phyloP scores from a whole-genome alignment of 345 rosid species.

The Trapa incisa region DNA sequence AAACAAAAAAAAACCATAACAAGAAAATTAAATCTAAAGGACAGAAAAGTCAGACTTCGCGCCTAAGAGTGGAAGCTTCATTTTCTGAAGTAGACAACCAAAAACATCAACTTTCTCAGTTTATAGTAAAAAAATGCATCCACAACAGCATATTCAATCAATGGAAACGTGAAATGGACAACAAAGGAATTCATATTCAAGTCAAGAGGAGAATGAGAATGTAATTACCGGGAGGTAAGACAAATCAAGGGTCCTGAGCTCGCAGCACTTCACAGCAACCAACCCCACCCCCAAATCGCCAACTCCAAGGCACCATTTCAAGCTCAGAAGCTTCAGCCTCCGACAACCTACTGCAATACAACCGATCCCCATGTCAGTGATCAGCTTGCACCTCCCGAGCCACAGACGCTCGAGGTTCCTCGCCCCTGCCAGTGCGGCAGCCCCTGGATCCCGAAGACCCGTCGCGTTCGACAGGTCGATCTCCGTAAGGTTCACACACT shows the following conservation, averaged over 20 bases:
- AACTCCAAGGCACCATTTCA: slow-evolving; percentile 61
- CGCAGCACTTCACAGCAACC: slow-evolving; percentile 55
- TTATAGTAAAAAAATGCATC: background rate
- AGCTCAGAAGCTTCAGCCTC: slow-evolving; percentile 42
- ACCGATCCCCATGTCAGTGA: slow-evolving; percentile 61
- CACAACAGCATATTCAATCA: background rate
- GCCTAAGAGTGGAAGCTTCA: background rate
- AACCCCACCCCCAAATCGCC: slow-evolving; percentile 55
- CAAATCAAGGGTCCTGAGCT: slow-evolving; percentile 47
- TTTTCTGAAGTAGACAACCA: background rate
- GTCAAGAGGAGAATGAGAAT: background rate
- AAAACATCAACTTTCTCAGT: background rate
- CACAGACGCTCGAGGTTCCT: slow-evolving; percentile 47
- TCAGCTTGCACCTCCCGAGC: slow-evolving; percentile 53
- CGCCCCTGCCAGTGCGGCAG: slow-evolving; percentile 43
- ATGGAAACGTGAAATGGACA: background rate
- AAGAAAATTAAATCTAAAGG: background rate
- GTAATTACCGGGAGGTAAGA: slow-evolving; percentile 51
- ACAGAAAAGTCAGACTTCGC: background rate
- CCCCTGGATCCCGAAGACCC: slow-evolving; percentile 36
- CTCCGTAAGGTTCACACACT: slow-evolving; percentile 36
- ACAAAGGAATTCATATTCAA: background rate
- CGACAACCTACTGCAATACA: slow-evolving; percentile 55
- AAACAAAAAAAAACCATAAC: background rate
- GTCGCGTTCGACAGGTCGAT: slow-evolving; percentile 45